Base-by-base conservation (phyloP, 495 filamentous ascomycete genomes). In the Aspergillus bridgeri region DNA sequence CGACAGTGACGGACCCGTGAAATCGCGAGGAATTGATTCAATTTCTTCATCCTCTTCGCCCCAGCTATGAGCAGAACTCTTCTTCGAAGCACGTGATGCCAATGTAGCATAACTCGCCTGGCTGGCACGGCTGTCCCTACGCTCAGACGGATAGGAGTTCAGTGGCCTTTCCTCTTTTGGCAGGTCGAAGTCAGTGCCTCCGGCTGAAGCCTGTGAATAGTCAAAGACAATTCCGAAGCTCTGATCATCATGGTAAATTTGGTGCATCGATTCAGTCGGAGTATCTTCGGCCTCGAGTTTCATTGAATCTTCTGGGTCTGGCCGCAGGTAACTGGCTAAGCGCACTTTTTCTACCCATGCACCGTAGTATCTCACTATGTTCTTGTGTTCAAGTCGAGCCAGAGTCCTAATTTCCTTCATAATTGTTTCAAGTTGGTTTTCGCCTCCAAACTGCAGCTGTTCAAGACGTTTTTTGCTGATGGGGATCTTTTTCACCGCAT, bases 401-500 rank as follows among this genome's bases (percentile, higher is more conserved):
- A 83, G 72, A 0, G 80, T 81, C 23, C 79, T 67, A 13, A 82
- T 79, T 57, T 83, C 80, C 57, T 74, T 80, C 71, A 82, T 74
- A 25, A 83, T 78, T 48, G 69, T 70, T 54, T 81, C 75, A 18
- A 82, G 67, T 18, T 77, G 72, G 27, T 78, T 75, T 50, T 78
- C 64, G 22, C 68, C 75, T 6, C 79, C 79, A 52, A 69, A 70
- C 22, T 75, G 74, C 45, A 82, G 59, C 54, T 79, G 71, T 29
- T 76, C 71, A 9, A 81, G 67, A 11, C 79, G 70, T 55, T 63
- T 71, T 38, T 78, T 73, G 27, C 73, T 80, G 15, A 83, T 67
- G 13, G 78, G 75, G 11, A 83, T 78, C 55, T 81, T 83, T 59
- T 83, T 83, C 49, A 83, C 67, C 0, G 80, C 80, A 57, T 83